Conservation (phyloP, 2,329 filamentous ascomycete genomes). For the Nothophaeocryptopus gaeumannii region DNA sequence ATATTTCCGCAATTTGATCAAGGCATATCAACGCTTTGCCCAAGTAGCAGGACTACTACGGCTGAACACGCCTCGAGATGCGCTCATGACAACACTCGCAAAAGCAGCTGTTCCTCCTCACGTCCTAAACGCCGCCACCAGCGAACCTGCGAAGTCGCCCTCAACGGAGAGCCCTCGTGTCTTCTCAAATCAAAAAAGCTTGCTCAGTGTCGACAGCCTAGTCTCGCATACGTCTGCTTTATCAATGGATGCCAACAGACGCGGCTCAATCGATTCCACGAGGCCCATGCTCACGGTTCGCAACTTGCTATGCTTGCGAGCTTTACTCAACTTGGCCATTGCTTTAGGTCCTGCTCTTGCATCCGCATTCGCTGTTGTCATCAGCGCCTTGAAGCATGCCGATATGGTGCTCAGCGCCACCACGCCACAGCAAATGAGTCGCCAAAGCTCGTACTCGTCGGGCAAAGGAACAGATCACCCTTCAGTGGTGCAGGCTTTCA, state of each 20-base stretch:
- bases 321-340: slow-evolving; percentile 91
- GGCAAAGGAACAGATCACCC: slow-evolving; percentile 26
- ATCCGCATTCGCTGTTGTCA: slow-evolving; percentile 81
- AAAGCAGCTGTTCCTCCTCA: slow-evolving; percentile 91
- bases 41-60: slow-evolving; percentile 89
- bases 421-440: slow-evolving; percentile 28
- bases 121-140: slow-evolving; percentile 44
- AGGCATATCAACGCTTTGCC: slow-evolving; percentile 90
- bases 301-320: slow-evolving; percentile 85
- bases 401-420: slow-evolving; percentile 71
- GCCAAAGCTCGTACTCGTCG: slow-evolving; percentile 20
- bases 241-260: slow-evolving; percentile 55
- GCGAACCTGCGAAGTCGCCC: slow-evolving; percentile 28
- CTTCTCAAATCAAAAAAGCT: slow-evolving; percentile 66
- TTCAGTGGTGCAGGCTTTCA: slow-evolving; percentile 46
- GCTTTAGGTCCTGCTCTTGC: slow-evolving; percentile 85
- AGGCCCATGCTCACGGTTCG: slow-evolving; percentile 70
- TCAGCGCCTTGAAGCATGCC: slow-evolving; percentile 89
- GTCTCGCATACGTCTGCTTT: slow-evolving; percentile 56
- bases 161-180: slow-evolving; percentile 56
- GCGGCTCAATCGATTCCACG: slow-evolving; percentile 54
- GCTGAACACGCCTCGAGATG: slow-evolving; percentile 82
- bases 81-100: slow-evolving; percentile 87
- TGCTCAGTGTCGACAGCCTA: slow-evolving; percentile 71
- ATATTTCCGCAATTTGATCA: slow-evolving; percentile 87